Percentiles rank a stretch among this genome's conserved stretches.
Evolutionary conservation across 2,329 filamentous ascomycete genomes (phyloP).

Genomic region (Alternaria arborescens): DNA sequence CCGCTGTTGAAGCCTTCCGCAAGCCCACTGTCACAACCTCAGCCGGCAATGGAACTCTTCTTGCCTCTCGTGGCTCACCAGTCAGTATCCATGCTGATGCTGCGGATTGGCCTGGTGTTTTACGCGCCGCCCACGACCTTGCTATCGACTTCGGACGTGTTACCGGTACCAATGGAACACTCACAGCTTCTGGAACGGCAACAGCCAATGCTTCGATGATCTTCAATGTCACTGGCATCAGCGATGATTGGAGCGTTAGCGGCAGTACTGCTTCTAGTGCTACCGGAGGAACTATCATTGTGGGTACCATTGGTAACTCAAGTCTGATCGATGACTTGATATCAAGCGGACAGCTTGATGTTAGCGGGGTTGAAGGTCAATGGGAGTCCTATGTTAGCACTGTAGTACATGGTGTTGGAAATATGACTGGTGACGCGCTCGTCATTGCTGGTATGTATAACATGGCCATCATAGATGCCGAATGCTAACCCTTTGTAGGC

Average conservation of each 20-base stretch:
- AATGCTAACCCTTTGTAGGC: constrained; percentile 32
- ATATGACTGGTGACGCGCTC: constrained; percentile 66
- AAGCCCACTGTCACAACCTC: constrained; percentile 59
- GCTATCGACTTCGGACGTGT: constrained; percentile 75
- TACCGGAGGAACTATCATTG: constrained; percentile 65
- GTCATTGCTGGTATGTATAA: constrained; percentile 65
- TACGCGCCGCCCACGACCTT: constrained; percentile 72
- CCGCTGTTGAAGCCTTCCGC: constrained; percentile 55
- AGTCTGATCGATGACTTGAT: constrained; percentile 68
- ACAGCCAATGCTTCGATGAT: constrained; percentile 57
- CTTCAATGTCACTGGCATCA: constrained; percentile 54
- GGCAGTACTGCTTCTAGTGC: constrained; percentile 14
- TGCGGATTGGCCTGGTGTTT: constrained; percentile 71
- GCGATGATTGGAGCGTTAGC: constrained; percentile 45
- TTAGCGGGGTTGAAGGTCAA: constrained; percentile 64
- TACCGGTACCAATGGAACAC: constrained; percentile 69
- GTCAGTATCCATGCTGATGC: constrained; percentile 48
- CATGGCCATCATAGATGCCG: not conserved
- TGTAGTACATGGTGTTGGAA: constrained; percentile 66
- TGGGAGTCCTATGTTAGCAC: constrained; percentile 75
- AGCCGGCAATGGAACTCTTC: constrained; percentile 50
- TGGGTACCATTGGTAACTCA: constrained; percentile 73
- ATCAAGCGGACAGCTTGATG: constrained; percentile 64
- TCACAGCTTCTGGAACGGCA: constrained; percentile 61
- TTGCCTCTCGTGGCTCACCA: constrained; percentile 41